phyloP scores from a whole-genome alignment of 1,284 basidiomycete genomes.

The Athelia psychrophila region DNA sequence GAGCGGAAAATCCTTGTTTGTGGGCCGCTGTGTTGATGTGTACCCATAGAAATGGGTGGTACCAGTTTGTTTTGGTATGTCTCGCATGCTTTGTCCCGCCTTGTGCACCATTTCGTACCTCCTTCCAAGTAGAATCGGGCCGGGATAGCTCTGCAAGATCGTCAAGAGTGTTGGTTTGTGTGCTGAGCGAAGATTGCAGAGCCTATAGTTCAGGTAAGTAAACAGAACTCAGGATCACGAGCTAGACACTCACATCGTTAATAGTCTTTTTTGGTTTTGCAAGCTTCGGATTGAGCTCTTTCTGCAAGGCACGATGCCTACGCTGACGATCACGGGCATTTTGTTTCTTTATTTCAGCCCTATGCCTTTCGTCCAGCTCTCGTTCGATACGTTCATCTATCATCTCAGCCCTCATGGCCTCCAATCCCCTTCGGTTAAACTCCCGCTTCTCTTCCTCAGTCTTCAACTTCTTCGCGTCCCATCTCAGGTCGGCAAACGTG shows the following conservation, averaged over 20 bases:
- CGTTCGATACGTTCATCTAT: too few species aligned
- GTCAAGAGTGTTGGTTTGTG: not conserved
- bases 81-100: constrained; percentile 11
- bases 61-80: constrained; percentile 15
- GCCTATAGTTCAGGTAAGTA: too few species aligned
- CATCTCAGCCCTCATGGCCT: too few species aligned
- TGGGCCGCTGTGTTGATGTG: constrained; percentile 6
- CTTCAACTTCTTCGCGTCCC: too few species aligned
- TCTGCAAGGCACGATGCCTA: not conserved
- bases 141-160: not conserved
- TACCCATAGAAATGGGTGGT: constrained; percentile 11
- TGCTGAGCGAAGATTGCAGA: not conserved
- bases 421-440: not conserved
- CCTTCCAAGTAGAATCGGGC: constrained; percentile 6
- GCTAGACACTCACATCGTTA: not conserved
- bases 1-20: constrained; percentile 11
- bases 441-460: not conserved
- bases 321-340: not conserved
- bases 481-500: not conserved
- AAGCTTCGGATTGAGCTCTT: not conserved
- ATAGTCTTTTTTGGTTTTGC: not conserved
- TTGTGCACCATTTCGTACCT: constrained; percentile 5
- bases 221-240: constrained; percentile 7
- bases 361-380: too few species aligned
- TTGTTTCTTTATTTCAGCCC: not conserved